A percentile compares a stretch with the other conserved stretches of the same genome.
Conservation (phyloP, 305 asterid genomes). For the Petunia hybrid region DNA sequence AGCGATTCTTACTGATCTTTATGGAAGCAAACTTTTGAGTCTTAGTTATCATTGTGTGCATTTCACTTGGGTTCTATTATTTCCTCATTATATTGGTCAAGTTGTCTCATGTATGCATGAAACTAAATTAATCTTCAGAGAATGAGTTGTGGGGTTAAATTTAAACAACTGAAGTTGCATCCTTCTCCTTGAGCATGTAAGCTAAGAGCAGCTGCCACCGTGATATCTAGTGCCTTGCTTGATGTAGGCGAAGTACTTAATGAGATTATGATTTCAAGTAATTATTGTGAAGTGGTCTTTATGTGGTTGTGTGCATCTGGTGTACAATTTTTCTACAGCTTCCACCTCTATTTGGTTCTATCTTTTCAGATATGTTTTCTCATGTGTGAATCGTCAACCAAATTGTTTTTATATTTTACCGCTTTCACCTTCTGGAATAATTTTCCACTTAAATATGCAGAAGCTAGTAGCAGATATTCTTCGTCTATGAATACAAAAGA, state of each 20-base stretch:
- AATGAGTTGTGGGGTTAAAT: background rate
- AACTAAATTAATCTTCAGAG: background rate
- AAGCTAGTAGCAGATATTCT: background rate
- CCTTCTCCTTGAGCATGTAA: background rate
- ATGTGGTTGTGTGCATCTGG: background rate
- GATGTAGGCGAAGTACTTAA: background rate
- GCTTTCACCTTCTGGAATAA: background rate
- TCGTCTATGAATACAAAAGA: conserved; percentile 22
- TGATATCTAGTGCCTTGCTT: background rate
- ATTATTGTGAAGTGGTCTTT: background rate
- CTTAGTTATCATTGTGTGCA: background rate
- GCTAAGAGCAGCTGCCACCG: background rate
- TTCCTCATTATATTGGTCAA: background rate
- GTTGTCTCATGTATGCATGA: background rate
- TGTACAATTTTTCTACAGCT: background rate
- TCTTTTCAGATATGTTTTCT: background rate
- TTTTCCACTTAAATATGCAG: background rate
- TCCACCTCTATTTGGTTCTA: background rate
- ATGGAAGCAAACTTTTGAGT: background rate
- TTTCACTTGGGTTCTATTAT: background rate
- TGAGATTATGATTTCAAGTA: background rate
- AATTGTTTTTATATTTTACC: conserved; percentile 2
- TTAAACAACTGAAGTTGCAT: background rate
- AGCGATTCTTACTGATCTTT: background rate
- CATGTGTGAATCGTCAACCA: background rate